phyloP scores from a whole-genome alignment of 495 filamentous ascomycete genomes.

The Penicillium diatomitis region DNA sequence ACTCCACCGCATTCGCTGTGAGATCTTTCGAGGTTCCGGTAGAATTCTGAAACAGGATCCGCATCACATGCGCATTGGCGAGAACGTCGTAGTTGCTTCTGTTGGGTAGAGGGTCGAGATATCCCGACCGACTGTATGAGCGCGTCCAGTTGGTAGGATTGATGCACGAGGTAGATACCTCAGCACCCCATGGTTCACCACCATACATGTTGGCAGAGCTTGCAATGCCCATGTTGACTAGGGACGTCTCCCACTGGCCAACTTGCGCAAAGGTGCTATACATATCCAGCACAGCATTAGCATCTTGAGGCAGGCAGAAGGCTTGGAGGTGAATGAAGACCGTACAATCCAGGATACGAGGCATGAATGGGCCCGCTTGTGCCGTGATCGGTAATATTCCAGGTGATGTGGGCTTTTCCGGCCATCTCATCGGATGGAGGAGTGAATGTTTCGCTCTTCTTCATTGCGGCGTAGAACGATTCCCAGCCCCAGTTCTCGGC shows the following conservation, averaged over 20 bases:
- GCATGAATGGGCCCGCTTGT: slow-evolving; percentile 36
- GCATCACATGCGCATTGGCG: slow-evolving; percentile 36
- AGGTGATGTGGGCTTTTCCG: slow-evolving; percentile 29
- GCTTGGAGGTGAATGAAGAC: neutral
- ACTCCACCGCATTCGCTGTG: slow-evolving; percentile 22
- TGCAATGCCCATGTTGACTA: slow-evolving; percentile 17
- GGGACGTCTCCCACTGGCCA: slow-evolving; percentile 17
- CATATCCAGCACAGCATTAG: neutral
- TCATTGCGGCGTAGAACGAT: slow-evolving; percentile 25
- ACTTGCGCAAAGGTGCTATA: slow-evolving; percentile 23
- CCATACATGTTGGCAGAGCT: slow-evolving; percentile 23
- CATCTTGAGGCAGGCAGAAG: neutral
- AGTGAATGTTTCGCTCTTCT: slow-evolving; percentile 35
- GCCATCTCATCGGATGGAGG: slow-evolving; percentile 26
- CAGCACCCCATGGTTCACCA: slow-evolving; percentile 20
- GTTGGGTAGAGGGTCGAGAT: slow-evolving; percentile 32
- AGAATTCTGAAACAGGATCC: slow-evolving; percentile 27
- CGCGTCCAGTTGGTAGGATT: slow-evolving; percentile 27
- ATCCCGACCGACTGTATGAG: slow-evolving; percentile 26
- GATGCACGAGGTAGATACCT: slow-evolving; percentile 25
- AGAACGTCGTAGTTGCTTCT: slow-evolving; percentile 35
- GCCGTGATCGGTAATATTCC: slow-evolving; percentile 26
- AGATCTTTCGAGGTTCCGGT: slow-evolving; percentile 12
- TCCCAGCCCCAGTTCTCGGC: slow-evolving; percentile 27
- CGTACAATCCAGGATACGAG: slow-evolving; percentile 39